phyloP scores from a whole-genome alignment of 2,329 filamentous ascomycete genomes.

The Cladophialophora yegresii region DNA sequence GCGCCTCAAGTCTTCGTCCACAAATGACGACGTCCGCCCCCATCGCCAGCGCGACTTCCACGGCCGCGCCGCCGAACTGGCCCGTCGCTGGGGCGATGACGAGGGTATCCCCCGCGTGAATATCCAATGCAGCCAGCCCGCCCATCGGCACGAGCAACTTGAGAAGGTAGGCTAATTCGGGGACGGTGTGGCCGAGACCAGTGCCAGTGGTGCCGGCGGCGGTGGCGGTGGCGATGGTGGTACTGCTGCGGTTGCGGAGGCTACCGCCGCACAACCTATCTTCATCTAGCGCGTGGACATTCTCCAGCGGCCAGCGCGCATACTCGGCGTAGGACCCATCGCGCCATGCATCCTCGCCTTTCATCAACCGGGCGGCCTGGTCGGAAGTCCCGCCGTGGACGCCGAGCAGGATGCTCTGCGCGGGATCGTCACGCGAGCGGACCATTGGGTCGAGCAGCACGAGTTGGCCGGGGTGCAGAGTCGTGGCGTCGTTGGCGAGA shows the following conservation, averaged over 20 bases:
- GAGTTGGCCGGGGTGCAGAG: conserved; percentile 43
- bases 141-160: conserved; percentile 47
- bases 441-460: conserved; percentile 45
- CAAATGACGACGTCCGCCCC: conserved; percentile 55
- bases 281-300: conserved; percentile 42
- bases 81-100: conserved; percentile 54
- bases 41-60: conserved; percentile 52
- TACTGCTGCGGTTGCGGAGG: no score
- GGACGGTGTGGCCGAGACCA: conserved; percentile 44
- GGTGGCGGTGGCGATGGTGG: no score
- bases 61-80: conserved; percentile 51
- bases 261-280: no score
- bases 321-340: conserved; percentile 44
- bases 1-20: conserved; percentile 43
- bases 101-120: conserved; percentile 51
- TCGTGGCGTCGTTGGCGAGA: conserved; percentile 44
- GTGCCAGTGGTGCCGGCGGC: not conserved
- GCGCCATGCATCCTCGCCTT: conserved; percentile 40
- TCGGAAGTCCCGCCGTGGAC: conserved; percentile 38
- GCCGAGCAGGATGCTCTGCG: conserved; percentile 20
- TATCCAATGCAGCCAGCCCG: conserved; percentile 44
- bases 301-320: conserved; percentile 44
- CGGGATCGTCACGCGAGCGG: conserved; percentile 42
- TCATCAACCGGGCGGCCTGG: conserved; percentile 40
- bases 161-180: conserved; percentile 44